Percentiles rank a stretch among this genome's conserved stretches.
Conservation (phyloP, 2,329 filamentous ascomycete genomes). For the Fusarium haematococcum region DNA sequence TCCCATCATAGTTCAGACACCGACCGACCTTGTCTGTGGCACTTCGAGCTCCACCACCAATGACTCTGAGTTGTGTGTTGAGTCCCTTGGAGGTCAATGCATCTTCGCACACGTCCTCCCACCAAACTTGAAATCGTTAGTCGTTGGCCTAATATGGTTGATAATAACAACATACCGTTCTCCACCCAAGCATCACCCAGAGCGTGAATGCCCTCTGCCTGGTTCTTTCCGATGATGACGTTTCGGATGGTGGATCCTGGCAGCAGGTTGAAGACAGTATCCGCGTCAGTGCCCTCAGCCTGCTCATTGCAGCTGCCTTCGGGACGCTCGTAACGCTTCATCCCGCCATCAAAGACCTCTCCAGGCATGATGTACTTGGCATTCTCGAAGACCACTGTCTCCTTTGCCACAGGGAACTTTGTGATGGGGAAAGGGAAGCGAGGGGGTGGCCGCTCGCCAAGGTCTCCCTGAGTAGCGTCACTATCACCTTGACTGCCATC, state of each 20-base stretch:
- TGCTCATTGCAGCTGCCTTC: conserved; percentile 58
- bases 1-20: not conserved
- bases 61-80: conserved; percentile 46
- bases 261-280: conserved; percentile 54
- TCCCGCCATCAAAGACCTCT: conserved; percentile 50
- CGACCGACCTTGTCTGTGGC: conserved; percentile 44
- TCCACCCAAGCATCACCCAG: conserved; percentile 47
- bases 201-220: conserved; percentile 49
- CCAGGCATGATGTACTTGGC: conserved; percentile 49
- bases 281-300: conserved; percentile 55
- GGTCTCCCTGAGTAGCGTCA: conserved; percentile 43
- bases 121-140: conserved; percentile 39
- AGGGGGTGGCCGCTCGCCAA: conserved; percentile 43
- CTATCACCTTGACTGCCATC: conserved; percentile 38
- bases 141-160: rapidly evolving
- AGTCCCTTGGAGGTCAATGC: conserved; percentile 45
- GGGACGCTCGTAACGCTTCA: conserved; percentile 54
- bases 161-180: conserved; percentile 34
- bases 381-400: conserved; percentile 42
- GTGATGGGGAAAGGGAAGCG: conserved; percentile 47
- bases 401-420: conserved; percentile 45
- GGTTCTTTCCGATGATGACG: conserved; percentile 54
- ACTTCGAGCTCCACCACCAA: conserved; percentile 44
- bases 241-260: conserved; percentile 52
- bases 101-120: conserved; percentile 48